These are phyloP conservation scores for Infundibulicybe gibba DNA, from an alignment of 768 basidiomycete genomes.

Conservation along the genomic window DNA sequence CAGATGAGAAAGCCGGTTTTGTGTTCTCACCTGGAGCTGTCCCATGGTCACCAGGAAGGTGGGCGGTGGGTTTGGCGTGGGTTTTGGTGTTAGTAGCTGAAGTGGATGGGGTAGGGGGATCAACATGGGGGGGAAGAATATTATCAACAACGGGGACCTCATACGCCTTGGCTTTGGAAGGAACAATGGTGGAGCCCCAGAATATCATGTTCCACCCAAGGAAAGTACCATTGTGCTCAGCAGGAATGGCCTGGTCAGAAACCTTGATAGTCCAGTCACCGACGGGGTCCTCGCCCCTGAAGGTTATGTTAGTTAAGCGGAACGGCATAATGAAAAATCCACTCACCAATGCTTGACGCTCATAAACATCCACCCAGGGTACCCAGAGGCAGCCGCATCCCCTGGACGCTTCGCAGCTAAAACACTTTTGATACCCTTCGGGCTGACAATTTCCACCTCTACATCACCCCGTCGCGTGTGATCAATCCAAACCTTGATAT, in stretches of 20 bases:
- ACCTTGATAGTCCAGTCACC: slow-evolving; percentile 91
- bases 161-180: slow-evolving; percentile 59
- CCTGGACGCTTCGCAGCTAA: slow-evolving; percentile 67
- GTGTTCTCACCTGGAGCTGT: slow-evolving; percentile 75
- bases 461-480: slow-evolving; percentile 87
- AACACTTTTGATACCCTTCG: slow-evolving; percentile 81
- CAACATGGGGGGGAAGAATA: slow-evolving; percentile 41
- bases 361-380: slow-evolving; percentile 98
- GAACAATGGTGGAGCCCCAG: slow-evolving; percentile 86
- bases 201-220: slow-evolving; percentile 90
- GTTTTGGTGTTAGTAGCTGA: slow-evolving; percentile 49
- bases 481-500: slow-evolving; percentile 89
- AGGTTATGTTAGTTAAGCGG: slow-evolving; percentile 11
- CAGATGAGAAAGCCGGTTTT: slow-evolving; percentile 62
- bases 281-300: slow-evolving; percentile 88
- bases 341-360: slow-evolving; percentile 93
- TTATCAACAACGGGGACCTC: slow-evolving; percentile 52
- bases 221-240: slow-evolving; percentile 60
- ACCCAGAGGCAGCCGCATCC: slow-evolving; percentile 69
- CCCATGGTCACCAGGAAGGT: slow-evolving; percentile 86
- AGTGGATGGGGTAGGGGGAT: slow-evolving; percentile 30
- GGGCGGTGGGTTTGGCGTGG: slow-evolving; percentile 80
- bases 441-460: slow-evolving; percentile 85
- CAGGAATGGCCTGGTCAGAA: slow-evolving; percentile 65
- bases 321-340: background rate